Evolutionary conservation across 1,284 basidiomycete species (phyloP).

Genomic region (Tilletiopsis washingtonensis): DNA sequence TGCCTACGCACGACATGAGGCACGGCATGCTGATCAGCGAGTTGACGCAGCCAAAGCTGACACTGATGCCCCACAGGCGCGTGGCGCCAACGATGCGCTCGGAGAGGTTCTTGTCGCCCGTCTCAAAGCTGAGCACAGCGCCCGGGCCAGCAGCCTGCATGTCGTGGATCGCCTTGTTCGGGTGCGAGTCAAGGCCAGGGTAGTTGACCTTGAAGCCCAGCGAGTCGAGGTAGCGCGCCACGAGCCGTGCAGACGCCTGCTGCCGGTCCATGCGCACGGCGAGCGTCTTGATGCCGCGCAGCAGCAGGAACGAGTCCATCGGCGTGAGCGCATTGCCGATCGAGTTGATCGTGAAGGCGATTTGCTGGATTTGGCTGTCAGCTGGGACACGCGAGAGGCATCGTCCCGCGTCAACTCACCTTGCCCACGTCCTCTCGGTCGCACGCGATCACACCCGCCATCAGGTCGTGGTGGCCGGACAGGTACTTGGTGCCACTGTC

Average conservation of each 20-base stretch:
- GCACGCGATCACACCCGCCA: constrained; percentile 70
- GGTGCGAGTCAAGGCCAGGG: constrained; percentile 78
- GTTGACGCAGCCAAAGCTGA: constrained; percentile 97
- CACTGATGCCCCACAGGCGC: constrained; percentile 91
- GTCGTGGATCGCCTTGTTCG: constrained; percentile 76
- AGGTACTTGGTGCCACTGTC: constrained; percentile 98
- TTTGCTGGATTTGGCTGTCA: background rate
- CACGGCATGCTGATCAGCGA: constrained; percentile 99
- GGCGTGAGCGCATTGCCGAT: constrained; percentile 94
- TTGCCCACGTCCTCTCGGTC: constrained; percentile 83
- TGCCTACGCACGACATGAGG: constrained; percentile 86
- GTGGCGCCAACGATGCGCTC: constrained; percentile 88
- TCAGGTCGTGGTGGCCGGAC: constrained; percentile 95
- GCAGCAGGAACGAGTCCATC: constrained; percentile 70
- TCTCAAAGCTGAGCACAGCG: constrained; percentile 89
- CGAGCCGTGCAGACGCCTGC: constrained; percentile 70
- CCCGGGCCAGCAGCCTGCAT: constrained; percentile 71
- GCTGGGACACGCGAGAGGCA: too few species aligned
- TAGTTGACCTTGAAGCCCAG: constrained; percentile 92
- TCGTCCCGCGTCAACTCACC: too few species aligned
- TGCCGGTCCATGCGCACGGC: constrained; percentile 94
- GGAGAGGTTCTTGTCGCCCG: constrained; percentile 79
- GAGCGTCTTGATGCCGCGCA: constrained; percentile 93
- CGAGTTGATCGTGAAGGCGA: constrained; percentile 84
- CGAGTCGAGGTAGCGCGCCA: constrained; percentile 76